Conservation (phyloP, 2,329 filamentous ascomycete genomes). For the Cladosporium sp. region DNA sequence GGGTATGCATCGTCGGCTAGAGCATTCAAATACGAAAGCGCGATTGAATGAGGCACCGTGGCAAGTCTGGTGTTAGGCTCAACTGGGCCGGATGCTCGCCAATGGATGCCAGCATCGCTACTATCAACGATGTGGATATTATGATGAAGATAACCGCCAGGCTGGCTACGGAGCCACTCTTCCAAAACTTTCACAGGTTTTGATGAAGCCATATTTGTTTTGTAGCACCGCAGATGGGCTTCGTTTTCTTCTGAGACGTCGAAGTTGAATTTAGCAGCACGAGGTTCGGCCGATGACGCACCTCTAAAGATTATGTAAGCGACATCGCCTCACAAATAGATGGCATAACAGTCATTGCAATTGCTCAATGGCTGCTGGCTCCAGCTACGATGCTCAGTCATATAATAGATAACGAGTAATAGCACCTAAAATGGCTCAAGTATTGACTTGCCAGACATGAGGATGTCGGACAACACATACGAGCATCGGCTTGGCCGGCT, state of each 20-base stretch:
- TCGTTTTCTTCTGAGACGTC: not conserved
- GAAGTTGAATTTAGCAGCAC: not conserved
- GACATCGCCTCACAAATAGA: too few relatives aligned
- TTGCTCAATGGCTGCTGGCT: too few relatives aligned
- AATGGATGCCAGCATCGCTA: conserved; percentile 26
- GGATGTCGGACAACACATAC: too few relatives aligned
- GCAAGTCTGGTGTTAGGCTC: conserved; percentile 19
- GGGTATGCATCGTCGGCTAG: conserved; percentile 32
- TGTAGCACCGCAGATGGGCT: not conserved
- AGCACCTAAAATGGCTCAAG: too few relatives aligned
- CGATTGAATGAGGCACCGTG: conserved; percentile 30
- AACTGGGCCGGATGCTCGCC: conserved; percentile 20
- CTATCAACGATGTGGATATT: conserved; percentile 23
- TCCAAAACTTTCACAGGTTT: conserved; percentile 19
- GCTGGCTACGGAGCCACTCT: conserved; percentile 28
- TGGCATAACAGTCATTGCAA: too few relatives aligned
- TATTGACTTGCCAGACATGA: too few relatives aligned
- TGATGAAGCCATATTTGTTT: not conserved
- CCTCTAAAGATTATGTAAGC: not conserved
- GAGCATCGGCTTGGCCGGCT: not conserved
- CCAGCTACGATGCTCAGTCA: too few relatives aligned
- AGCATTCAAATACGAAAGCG: conserved; percentile 34
- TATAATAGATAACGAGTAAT: too few relatives aligned
- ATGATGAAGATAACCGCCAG: conserved; percentile 28
- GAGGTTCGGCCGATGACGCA: not conserved